These are phyloP conservation scores for Cryptomeria japonica DNA, from an alignment of 75 land plant genomes.

Conservation along the genomic window DNA sequence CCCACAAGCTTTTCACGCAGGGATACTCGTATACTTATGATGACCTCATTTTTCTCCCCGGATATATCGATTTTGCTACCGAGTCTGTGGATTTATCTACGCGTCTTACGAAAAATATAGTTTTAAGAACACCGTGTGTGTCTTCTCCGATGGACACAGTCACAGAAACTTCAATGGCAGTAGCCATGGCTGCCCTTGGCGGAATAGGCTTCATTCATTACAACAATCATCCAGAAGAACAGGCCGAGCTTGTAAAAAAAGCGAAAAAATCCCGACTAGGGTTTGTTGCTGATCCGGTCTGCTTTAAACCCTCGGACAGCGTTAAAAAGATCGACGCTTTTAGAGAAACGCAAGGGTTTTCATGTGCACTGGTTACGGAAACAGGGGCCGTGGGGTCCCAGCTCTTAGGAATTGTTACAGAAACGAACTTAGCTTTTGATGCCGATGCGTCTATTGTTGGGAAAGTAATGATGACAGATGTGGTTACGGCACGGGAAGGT, in stretches of 20 bases:
- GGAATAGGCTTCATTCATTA: constrained; percentile 88
- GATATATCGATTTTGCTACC: constrained; percentile 84
- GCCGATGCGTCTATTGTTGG: constrained; percentile 28
- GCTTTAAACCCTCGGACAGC: constrained; percentile 50
- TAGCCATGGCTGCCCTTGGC: constrained; percentile 86
- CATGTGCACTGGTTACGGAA: constrained; percentile 71
- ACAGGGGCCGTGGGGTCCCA: constrained; percentile 47
- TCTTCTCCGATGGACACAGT: constrained; percentile 99
- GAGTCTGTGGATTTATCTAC: constrained; percentile 75
- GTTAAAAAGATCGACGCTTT: constrained; percentile 11
- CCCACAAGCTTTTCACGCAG: constrained; percentile 56
- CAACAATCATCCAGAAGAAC: constrained; percentile 55
- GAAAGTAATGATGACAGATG: constrained; percentile 57
- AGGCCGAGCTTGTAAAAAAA: constrained; percentile 50
- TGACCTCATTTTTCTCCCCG: constrained; percentile 87
- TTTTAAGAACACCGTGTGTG: constrained; percentile 72
- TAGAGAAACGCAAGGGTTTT: constrained; percentile 24
- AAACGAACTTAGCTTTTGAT: constrained; percentile 42
- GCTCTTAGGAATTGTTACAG: constrained; percentile 64
- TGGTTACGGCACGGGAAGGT: constrained; percentile 39
- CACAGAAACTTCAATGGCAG: constrained; percentile 90
- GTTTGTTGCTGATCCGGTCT: constrained; percentile 40
- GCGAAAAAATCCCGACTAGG: constrained; percentile 69
- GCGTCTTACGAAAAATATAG: constrained; percentile 60
- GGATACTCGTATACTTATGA: constrained; percentile 97